phyloP scores from a whole-genome alignment of 768 basidiomycete species.

The Chalciporus chontae region DNA sequence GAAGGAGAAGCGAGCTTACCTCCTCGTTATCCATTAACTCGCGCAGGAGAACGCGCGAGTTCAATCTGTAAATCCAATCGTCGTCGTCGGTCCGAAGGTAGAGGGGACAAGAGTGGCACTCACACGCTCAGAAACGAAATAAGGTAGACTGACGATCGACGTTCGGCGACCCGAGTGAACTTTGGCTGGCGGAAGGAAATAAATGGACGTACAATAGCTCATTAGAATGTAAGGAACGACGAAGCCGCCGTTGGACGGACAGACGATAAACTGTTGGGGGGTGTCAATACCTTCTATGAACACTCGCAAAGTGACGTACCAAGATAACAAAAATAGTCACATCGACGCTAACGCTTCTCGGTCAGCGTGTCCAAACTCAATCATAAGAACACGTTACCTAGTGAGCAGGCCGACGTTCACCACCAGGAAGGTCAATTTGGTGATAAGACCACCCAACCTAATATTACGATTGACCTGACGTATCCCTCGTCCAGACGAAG shows the following conservation, averaged over 20 bases:
- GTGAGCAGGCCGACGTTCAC: constrained; percentile 36
- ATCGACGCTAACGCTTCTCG: constrained; percentile 22
- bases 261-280: constrained; percentile 29
- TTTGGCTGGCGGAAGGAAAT: neutral
- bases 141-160: constrained; percentile 27
- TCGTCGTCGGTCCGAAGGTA: neutral
- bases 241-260: constrained; percentile 34
- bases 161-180: neutral
- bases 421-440: constrained; percentile 31
- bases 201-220: constrained; percentile 31
- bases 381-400: constrained; percentile 19
- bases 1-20: constrained; percentile 8
- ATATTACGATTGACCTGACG: neutral
- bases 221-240: constrained; percentile 37
- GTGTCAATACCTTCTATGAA: constrained; percentile 1
- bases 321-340: constrained; percentile 26
- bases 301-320: constrained; percentile 4
- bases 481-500: neutral
- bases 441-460: constrained; percentile 32
- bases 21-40: constrained; percentile 27
- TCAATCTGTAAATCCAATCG: constrained; percentile 14
- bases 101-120: constrained; percentile 3
- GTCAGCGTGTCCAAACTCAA: neutral
- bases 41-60: constrained; percentile 27
- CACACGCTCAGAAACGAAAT: constrained; percentile 38